These are phyloP conservation scores for Pleurotus tuber-regium DNA, from an alignment of 768 basidiomycete genomes.

Conservation along the genomic window DNA sequence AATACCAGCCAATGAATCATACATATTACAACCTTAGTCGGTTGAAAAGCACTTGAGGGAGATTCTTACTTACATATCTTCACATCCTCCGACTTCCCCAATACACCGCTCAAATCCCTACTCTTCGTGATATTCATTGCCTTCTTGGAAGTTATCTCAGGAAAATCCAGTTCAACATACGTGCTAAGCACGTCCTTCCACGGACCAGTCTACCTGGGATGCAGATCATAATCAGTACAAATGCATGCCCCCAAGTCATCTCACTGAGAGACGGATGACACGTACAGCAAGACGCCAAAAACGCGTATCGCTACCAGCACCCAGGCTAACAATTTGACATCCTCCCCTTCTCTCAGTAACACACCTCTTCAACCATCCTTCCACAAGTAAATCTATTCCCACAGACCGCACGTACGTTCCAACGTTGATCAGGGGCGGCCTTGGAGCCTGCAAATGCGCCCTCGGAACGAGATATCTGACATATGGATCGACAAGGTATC, in stretches of 20 bases:
- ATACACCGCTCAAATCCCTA: constrained; percentile 45
- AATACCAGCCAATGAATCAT: constrained; percentile 3
- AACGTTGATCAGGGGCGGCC: constrained; percentile 91
- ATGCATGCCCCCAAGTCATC: constrained; percentile 7
- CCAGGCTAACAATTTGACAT: constrained; percentile 93
- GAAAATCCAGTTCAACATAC: constrained; percentile 92
- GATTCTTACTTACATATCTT: constrained; percentile 35
- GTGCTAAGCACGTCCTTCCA: constrained; percentile 44
- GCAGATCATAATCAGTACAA: neutral
- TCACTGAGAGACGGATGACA: constrained; percentile 15
- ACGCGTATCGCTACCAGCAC: constrained; percentile 93
- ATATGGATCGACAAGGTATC: constrained; percentile 81
- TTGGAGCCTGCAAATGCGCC: constrained; percentile 54
- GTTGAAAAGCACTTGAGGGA: too few species aligned
- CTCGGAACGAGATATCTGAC: constrained; percentile 66
- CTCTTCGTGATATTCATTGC: constrained; percentile 75
- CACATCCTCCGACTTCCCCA: constrained; percentile 47
- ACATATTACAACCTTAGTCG: too few species aligned
- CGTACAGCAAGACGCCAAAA: constrained; percentile 90
- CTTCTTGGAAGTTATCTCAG: constrained; percentile 82
- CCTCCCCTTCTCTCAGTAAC: constrained; percentile 33
- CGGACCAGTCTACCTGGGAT: constrained; percentile 53
- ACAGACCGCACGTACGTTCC: constrained; percentile 87
- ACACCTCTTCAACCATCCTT: constrained; percentile 56
- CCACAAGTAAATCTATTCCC: constrained; percentile 76